Evolutionary conservation across 2,329 filamentous ascomycete species (phyloP), one percentile per base, ranked within the genome.

Genomic region (Aphanocladium album): DNA sequence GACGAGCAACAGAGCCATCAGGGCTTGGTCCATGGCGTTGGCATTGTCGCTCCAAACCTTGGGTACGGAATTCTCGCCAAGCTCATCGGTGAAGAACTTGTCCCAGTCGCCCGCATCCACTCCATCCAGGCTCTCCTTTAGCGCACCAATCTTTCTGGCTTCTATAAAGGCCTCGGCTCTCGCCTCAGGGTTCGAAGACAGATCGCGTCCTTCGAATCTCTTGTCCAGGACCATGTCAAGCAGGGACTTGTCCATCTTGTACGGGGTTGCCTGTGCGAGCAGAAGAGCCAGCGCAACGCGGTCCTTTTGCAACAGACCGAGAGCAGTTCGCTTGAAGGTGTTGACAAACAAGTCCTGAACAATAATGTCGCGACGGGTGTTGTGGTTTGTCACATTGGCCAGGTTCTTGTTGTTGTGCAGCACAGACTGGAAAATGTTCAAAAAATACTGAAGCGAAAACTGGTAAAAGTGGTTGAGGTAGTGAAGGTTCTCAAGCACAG

Each of bases 391-490:
- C 73, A 89, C 86, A 62, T 80, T 82, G 21, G 83, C 83, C 56
- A 95, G 80, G 62, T 86, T 86, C 69, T 88, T 87, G 74, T 96
- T 96, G 62, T 86, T 83, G 67, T 89, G 89, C 43, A 99, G 82
- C 8, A 99, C 95, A 6, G 89, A 86, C 72, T 96, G 90, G 83
- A 99, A 99, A 67, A 99, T 99, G 72, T 97, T 90, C 60, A 96
- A 84, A 77, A 99, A 99, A 77, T 96, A 99, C 74, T 97, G 93
- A 62, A 99, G 83, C 41, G 95, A 99, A 81, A 99, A 99, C 73
- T 98, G 96, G 76, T 99, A 99, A 77, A 98, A 98, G 80, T 98
- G 95, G 74, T 99, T 97, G 73, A 99, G 88, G 72, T 97, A 96
- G 75, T 98, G 93, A 61, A 99, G 84, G 74, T 99, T 93, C 77